Percentiles rank a stretch among this genome's conserved stretches.
These are phyloP conservation scores for Stipa capillata DNA, from an alignment of 176 grass and related monocot genomes.

Conservation along the genomic window DNA sequence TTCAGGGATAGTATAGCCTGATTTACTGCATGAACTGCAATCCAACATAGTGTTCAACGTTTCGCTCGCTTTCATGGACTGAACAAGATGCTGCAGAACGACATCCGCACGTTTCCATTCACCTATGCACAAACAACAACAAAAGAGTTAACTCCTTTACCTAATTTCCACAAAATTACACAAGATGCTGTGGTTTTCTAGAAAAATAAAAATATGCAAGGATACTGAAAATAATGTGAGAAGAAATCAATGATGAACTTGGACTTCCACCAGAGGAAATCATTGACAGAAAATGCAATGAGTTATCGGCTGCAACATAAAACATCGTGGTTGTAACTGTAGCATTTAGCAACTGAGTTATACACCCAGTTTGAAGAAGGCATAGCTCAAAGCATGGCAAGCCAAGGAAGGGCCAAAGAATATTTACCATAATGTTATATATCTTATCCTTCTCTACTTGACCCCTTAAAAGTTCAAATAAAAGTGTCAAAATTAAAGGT, in stretches of 20 bases:
- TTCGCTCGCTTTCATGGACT: slow-evolving; percentile 45
- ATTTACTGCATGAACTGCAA: slow-evolving; percentile 32
- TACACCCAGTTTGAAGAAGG: neutral
- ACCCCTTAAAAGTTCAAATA: neutral
- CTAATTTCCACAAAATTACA: slow-evolving; percentile 12
- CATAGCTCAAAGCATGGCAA: slow-evolving; percentile 4
- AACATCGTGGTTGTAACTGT: neutral
- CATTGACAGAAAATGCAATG: neutral
- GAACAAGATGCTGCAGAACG: slow-evolving; percentile 65
- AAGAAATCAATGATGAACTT: neutral
- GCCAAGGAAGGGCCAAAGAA: neutral
- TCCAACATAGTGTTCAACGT: slow-evolving; percentile 7
- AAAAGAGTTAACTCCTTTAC: neutral
- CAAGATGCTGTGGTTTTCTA: neutral
- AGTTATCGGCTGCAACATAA: neutral
- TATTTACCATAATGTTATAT: neutral
- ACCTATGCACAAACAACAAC: slow-evolving; percentile 43
- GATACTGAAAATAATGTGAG: neutral
- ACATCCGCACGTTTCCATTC: slow-evolving; percentile 66
- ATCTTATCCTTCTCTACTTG: neutral
- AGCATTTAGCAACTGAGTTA: neutral
- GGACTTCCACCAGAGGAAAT: neutral
- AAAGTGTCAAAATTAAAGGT: neutral
- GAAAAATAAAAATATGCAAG: neutral
- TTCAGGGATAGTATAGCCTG: slow-evolving; percentile 38